These are phyloP conservation scores for Chalaropsis ovoidea DNA, from an alignment of 2,329 filamentous ascomycete species.

Conservation along the genomic window DNA sequence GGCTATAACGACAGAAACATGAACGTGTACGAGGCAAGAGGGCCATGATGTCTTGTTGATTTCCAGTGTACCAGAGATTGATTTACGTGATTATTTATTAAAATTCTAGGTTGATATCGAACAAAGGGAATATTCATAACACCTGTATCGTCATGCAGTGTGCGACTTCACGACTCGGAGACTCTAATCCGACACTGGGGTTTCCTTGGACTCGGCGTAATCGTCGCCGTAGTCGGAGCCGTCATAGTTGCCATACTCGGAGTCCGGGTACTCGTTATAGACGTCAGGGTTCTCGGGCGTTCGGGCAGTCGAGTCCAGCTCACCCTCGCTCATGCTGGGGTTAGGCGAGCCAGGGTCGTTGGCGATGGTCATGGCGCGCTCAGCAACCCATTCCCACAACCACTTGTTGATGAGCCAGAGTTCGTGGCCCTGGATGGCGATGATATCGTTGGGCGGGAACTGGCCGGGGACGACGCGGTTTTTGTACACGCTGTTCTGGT, in stretches of 20 bases:
- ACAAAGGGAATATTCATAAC: background rate
- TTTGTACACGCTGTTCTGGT: slow-evolving; percentile 57
- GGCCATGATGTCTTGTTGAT: too few species aligned
- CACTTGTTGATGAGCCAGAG: slow-evolving; percentile 55
- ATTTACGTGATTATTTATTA: background rate
- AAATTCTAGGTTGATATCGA: background rate
- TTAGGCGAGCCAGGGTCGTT: too few species aligned
- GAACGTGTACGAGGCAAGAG: background rate
- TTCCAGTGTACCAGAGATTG: background rate
- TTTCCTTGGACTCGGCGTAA: too few species aligned
- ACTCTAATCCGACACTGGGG: too few species aligned
- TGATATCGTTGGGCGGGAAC: slow-evolving; percentile 50
- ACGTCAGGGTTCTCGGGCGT: too few species aligned
- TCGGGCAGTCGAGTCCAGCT: too few species aligned
- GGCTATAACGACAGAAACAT: background rate
- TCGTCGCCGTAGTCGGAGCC: too few species aligned
- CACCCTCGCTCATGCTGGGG: too few species aligned
- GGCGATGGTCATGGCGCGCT: slow-evolving; percentile 7
- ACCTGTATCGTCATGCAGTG: too few species aligned
- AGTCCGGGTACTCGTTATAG: too few species aligned
- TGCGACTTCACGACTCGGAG: too few species aligned
- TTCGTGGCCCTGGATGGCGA: slow-evolving; percentile 48
- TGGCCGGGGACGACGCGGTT: slow-evolving; percentile 47
- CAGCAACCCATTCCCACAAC: slow-evolving; percentile 49
- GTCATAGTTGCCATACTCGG: too few species aligned